Base-by-base conservation (phyloP, 345 rosid species). In the Gossypium turneri region DNA sequence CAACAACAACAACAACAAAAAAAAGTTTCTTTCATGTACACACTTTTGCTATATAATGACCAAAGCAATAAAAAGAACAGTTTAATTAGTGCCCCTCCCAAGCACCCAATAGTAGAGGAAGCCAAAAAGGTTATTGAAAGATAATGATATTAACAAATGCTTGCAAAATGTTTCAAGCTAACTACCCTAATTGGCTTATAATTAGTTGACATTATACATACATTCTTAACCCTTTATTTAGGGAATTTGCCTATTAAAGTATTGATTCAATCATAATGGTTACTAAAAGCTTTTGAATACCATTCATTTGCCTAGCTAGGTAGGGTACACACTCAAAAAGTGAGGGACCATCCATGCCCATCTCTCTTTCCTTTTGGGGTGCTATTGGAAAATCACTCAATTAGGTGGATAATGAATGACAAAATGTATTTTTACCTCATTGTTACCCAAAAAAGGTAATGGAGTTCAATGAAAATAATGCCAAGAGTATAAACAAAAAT, bases 91-190 rank as follows among this genome's bases (percentile, higher is more conserved):
- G 69, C 52, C 51, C 4, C 25, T 25, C 4, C 51, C 15, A n/a
- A n/a, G 15, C 25, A 34, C 25, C 72, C 72, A 55, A 55, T 55
- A n/a, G 12, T 16, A 48, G 43, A 68, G 9, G 7, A 50, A 16
- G 44, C 72, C 58, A 25, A 68, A 25, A 50, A 9, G 43, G 43
- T 0, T 48, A 5, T 25, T 47, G n/a, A 22, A 47, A 43, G 72
- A 24, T 7, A 17, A 22, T 68, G 58, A 48, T 25, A 22, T 24
- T 55, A 6, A 7, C n/a, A 67, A 67, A 68, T 68, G 72, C 72
- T 68, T 68, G 72, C 43, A 50, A 68, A 25, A 68, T 68, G 50
- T 15, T 50, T 48, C 15, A 67, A 67, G 71, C 71, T 47, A 47
- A 10, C 55, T 7, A 22, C 19, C 38, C 38, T 22, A 34, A 25